Base-by-base conservation (phyloP, 2,329 filamentous ascomycete genomes). In the Colletotrichum sansevieriae region DNA sequence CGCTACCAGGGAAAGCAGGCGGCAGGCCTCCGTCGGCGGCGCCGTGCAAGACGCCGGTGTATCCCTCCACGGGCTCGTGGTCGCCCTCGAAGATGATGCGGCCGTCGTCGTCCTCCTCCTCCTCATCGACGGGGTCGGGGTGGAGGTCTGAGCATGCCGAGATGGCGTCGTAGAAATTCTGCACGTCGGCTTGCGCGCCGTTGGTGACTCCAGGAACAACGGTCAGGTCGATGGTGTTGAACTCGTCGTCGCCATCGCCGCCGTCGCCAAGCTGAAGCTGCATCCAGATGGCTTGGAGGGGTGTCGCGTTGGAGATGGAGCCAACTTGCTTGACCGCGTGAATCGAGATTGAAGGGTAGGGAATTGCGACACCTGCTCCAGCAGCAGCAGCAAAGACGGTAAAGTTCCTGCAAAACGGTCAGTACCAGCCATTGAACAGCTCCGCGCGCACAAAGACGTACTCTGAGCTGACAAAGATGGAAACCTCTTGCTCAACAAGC, bases 81-180 rank as follows among this genome's bases (percentile, higher is more conserved):
- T 85, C 85, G 4, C 83, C 83, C 73, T 90, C 88, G 58, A 90
- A 88, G 4, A 90, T 78, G 41, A 90, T 87, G 25, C 84, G 64
- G 85, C 85, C 44, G 83, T 82, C 81, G 7, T 85, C 87, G 1
- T 87, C 87, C 2, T 86, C 88, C 1, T 85, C 86, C 9, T 85
- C 87, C 3, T 84, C 87, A 10, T 83, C 81, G n/a, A 83, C 82
- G 0, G 89, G 89, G 73, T 94, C 92, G 0, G 92, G 92, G 75
- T 95, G 90, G 13, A 95, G 81, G 74, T 95, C 91, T 3, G 92
- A 92, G 79, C 92, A 95, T 22, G 85, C 86, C 1, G 91, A 90
- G 70, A 95, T 88, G 43, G 92, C 92, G 18, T 87, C 85, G 79
- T 90, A 95, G 37, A 93, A 83, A 61, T 84, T 82, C 20, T 82